Evolutionary conservation across 2,329 filamentous ascomycete genomes (phyloP).

Genomic region (Beauveria bassiana): DNA sequence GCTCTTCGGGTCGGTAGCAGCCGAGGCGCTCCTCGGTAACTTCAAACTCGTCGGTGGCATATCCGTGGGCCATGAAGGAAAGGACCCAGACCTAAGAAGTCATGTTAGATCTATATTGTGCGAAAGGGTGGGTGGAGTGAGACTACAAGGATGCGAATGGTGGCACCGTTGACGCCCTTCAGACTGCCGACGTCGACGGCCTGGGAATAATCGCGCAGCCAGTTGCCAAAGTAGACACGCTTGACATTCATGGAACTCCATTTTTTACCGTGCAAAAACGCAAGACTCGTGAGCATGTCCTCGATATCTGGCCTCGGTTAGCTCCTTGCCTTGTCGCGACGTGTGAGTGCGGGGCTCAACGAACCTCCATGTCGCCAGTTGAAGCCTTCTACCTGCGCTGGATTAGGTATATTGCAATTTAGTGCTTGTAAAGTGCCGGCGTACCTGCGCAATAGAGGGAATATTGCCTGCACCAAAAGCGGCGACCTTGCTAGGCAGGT

Average conservation of each 20-base stretch:
- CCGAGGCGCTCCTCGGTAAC: conserved; percentile 74
- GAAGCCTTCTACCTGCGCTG: conserved; percentile 53
- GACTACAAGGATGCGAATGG: conserved; percentile 62
- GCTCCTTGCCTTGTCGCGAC: background rate
- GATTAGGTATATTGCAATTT: background rate
- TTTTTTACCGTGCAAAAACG: conserved; percentile 73
- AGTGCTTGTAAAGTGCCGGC: background rate
- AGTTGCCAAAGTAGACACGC: conserved; percentile 79
- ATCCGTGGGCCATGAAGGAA: conserved; percentile 74
- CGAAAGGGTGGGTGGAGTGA: background rate
- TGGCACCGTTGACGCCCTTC: conserved; percentile 70
- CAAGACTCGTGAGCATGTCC: conserved; percentile 70
- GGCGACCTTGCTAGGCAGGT: conserved; percentile 47
- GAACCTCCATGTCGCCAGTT: conserved; percentile 63
- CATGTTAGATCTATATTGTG: conserved; percentile 3
- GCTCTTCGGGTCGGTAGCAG: conserved; percentile 70
- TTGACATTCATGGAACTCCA: conserved; percentile 75
- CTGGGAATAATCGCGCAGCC: conserved; percentile 79
- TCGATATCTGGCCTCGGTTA: conserved; percentile 53
- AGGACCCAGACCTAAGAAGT: conserved; percentile 60
- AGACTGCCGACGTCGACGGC: conserved; percentile 74
- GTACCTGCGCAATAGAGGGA: conserved; percentile 49
- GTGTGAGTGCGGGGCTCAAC: conserved; percentile 10
- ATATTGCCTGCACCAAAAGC: conserved; percentile 68
- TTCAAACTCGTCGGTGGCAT: conserved; percentile 80